These are phyloP conservation scores for Wickerhamiella allomyrinae DNA, from an alignment of 805 yeast species.

Conservation along the genomic window DNA sequence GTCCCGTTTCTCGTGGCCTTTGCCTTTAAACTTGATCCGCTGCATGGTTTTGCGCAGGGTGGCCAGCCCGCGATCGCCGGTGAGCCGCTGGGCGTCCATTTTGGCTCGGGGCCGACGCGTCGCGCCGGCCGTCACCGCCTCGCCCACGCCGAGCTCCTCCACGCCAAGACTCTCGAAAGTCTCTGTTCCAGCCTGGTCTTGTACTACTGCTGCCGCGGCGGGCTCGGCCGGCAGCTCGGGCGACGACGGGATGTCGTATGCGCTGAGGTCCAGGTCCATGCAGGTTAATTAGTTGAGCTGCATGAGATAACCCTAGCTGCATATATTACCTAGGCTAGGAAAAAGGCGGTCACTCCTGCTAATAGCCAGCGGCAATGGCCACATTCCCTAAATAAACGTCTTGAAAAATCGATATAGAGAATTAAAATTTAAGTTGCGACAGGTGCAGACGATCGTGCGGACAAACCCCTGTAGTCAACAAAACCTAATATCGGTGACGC, in stretches of 20 bases:
- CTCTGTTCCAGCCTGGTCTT: slow-evolving; percentile 6
- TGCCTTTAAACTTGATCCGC: slow-evolving; percentile 24
- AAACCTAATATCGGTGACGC: too few species aligned
- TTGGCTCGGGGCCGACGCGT: slow-evolving; percentile 13
- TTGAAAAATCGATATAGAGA: too few species aligned
- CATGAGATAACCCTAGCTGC: too few species aligned
- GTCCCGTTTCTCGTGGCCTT: slow-evolving; percentile 36
- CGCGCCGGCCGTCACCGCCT: slow-evolving; percentile 2
- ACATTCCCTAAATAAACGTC: too few species aligned
- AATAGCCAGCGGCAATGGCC: too few species aligned
- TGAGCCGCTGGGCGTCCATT: slow-evolving; percentile 37
- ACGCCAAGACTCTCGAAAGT: slow-evolving; percentile 14
- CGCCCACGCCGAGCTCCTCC: slow-evolving; percentile 16
- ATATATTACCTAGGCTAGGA: too few species aligned
- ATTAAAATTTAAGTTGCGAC: too few species aligned
- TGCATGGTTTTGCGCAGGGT: slow-evolving; percentile 26
- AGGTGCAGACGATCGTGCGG: too few species aligned
- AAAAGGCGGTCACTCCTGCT: too few species aligned
- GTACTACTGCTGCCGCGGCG: neutral
- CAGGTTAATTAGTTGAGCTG: neutral
- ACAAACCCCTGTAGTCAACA: too few species aligned
- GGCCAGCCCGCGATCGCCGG: slow-evolving; percentile 45
- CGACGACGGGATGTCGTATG: slow-evolving; percentile 5
- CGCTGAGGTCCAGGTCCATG: slow-evolving; percentile 6
- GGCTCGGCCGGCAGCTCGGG: neutral